These are phyloP conservation scores for Irpex sp. DNA, from an alignment of 1,284 basidiomycete species.

Conservation along the genomic window DNA sequence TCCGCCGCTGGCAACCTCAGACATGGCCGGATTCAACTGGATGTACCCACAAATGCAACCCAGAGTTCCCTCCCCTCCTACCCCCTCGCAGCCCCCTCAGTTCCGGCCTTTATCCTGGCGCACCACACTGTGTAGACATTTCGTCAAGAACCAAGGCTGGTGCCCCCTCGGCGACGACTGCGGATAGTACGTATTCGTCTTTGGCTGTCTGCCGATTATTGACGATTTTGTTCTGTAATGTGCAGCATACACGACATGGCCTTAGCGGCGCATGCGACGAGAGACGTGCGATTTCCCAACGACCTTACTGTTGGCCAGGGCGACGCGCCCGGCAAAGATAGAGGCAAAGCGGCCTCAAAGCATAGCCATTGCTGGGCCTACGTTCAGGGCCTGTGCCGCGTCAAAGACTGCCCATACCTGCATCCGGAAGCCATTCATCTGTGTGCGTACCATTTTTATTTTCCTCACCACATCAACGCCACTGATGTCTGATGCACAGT, in stretches of 20 bases:
- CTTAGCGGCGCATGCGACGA: slow-evolving; percentile 20
- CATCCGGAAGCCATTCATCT: slow-evolving; percentile 29
- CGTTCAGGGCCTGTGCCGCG: slow-evolving; percentile 34
- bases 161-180: slow-evolving; percentile 42
- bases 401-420: slow-evolving; percentile 31
- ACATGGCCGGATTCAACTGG: slow-evolving; percentile 3
- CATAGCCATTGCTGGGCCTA: slow-evolving; percentile 40
- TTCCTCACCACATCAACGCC: background rate
- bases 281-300: slow-evolving; percentile 21
- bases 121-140: slow-evolving; percentile 40
- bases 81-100: slow-evolving; percentile 12
- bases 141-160: slow-evolving; percentile 38
- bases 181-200: slow-evolving; percentile 35
- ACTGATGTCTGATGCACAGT: slow-evolving; percentile 15
- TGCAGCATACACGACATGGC: slow-evolving; percentile 38
- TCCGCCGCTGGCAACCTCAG: background rate
- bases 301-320: background rate
- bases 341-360: slow-evolving; percentile 20
- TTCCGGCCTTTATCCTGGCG: slow-evolving; percentile 30
- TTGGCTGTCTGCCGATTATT: background rate
- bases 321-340: slow-evolving; percentile 1
- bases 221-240: background rate
- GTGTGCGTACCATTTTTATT: slow-evolving; percentile 24
- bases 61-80: background rate
- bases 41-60: background rate